Evolutionary conservation across 2,329 filamentous ascomycete genomes (phyloP).

Genomic region (Hypomyces rosellus): DNA sequence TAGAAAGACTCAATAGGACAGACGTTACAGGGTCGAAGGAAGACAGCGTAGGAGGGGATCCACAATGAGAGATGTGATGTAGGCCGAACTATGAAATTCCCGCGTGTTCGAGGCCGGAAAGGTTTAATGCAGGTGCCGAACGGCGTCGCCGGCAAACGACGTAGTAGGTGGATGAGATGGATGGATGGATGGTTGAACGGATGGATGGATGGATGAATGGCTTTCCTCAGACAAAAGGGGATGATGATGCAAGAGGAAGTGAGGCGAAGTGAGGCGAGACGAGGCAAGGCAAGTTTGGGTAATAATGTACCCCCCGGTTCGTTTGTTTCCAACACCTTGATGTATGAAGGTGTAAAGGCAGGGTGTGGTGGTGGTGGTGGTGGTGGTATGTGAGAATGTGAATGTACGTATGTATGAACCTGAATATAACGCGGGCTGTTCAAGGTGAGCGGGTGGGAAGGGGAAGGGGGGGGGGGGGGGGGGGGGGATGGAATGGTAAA

Average conservation of each 20-base stretch:
- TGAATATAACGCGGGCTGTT: not conserved
- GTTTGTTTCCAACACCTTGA: no score
- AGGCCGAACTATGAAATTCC: constrained; percentile 1
- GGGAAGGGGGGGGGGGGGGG: not conserved
- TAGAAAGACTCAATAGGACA: not conserved
- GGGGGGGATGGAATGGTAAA: not conserved
- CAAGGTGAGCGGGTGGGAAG: not conserved
- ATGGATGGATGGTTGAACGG: not conserved
- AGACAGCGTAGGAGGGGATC: not conserved
- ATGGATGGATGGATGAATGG: not conserved
- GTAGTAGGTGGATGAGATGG: constrained; percentile 2
- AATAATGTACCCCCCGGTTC: no score
- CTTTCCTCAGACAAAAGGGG: no score
- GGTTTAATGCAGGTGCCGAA: constrained; percentile 8
- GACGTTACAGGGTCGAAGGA: not conserved
- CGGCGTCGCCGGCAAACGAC: constrained; percentile 5
- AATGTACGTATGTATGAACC: not conserved
- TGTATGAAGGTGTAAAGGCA: no score
- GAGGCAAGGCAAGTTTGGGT: no score
- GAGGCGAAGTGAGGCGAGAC: no score
- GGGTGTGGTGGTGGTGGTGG: no score
- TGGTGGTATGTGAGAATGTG: no score
- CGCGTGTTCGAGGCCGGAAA: constrained; percentile 6
- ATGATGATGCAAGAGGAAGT: no score
- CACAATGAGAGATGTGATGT: constrained; percentile 4